A percentile compares a stretch with the other conserved stretches of the same genome.
These are phyloP conservation scores for Claviceps sp. DNA, from an alignment of 2,329 filamentous ascomycete species.

Conservation along the genomic window DNA sequence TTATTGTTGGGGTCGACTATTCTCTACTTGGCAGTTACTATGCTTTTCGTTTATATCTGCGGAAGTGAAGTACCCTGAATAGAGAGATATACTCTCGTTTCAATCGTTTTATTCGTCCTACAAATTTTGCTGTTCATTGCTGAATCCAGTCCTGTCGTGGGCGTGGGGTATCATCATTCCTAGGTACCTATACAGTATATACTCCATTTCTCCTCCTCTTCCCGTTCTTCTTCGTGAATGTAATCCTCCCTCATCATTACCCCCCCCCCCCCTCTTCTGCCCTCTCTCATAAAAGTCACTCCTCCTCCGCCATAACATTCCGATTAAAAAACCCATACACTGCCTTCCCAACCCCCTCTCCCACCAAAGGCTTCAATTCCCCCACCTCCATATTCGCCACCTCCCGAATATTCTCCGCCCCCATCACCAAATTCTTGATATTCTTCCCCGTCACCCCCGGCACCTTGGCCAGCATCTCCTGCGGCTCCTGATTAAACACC, in stretches of 20 bases:
- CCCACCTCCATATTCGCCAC: conserved; percentile 73
- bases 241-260: neutral
- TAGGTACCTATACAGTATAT: neutral
- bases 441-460: conserved; percentile 77
- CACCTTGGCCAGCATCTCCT: conserved; percentile 78
- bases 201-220: neutral
- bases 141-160: too few relatives aligned
- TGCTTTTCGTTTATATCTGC: too few relatives aligned
- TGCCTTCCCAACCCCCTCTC: conserved; percentile 57
- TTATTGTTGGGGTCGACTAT: too few relatives aligned
- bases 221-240: neutral
- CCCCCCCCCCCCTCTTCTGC: neutral
- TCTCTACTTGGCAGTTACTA: too few relatives aligned
- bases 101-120: neutral
- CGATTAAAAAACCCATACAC: conserved; percentile 71
- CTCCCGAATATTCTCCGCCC: conserved; percentile 64
- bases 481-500: conserved; percentile 69
- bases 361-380: conserved; percentile 62
- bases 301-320: conserved; percentile 39
- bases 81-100: conserved; percentile 3
- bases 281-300: neutral
- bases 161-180: neutral
- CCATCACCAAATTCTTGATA: conserved; percentile 55
- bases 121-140: neutral
- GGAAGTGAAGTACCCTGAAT: too few relatives aligned